phyloP scores from a whole-genome alignment of 768 basidiomycete species.

The Ephemerocybe angulata region DNA sequence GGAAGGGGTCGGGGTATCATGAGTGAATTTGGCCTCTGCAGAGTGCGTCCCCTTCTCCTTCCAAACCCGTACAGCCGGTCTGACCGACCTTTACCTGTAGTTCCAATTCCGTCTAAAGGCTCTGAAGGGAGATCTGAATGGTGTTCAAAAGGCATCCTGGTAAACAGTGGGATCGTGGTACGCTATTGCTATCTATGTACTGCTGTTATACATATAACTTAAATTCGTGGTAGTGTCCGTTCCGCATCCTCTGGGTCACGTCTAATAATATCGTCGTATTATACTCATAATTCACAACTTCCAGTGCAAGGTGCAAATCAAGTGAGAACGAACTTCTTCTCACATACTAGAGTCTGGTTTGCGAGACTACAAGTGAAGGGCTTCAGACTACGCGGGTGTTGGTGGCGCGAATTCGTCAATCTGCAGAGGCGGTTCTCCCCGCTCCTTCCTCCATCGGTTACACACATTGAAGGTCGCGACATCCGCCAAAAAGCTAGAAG shows the following conservation, averaged over 20 bases:
- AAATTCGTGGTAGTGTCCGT: not conserved
- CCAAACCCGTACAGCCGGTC: not conserved
- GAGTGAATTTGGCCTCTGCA: conserved; percentile 81
- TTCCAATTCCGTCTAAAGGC: conserved; percentile 91
- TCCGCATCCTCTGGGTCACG: not conserved
- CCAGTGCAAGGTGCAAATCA: not conserved
- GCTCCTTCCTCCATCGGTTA: conserved; percentile 86
- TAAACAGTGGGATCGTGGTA: conserved; percentile 31
- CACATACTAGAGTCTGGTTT: too few species aligned
- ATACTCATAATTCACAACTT: not conserved
- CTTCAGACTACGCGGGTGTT: conserved; percentile 8
- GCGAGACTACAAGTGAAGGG: too few species aligned
- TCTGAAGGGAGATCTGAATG: conserved; percentile 74
- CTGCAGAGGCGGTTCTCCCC: conserved; percentile 73
- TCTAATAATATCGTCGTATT: conserved; percentile 10
- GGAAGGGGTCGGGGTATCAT: conserved; percentile 87
- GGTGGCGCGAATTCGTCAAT: conserved; percentile 34
- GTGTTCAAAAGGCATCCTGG: conserved; percentile 93
- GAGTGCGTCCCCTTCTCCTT: conserved; percentile 45
- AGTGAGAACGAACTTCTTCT: too few species aligned
- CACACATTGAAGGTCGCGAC: conserved; percentile 61
- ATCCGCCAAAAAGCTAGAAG: conserved; percentile 72
- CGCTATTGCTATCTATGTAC: not conserved
- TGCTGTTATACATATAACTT: not conserved
- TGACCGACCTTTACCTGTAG: conserved; percentile 34